These are phyloP conservation scores for Vitis labrusca DNA, from an alignment of 164 flowering plant genomes.

Conservation along the genomic window DNA sequence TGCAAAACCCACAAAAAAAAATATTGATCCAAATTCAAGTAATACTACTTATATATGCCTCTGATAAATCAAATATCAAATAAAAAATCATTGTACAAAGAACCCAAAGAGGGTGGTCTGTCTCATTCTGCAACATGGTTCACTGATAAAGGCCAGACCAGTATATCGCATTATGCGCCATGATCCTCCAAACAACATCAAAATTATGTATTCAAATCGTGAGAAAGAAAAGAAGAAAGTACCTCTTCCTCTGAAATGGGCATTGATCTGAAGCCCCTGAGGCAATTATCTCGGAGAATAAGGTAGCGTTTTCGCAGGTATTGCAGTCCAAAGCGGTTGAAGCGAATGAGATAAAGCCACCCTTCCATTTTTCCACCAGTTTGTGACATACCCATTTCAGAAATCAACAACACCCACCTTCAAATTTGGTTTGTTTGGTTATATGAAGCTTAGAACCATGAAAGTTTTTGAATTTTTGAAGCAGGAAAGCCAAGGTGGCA, in stretches of 20 bases:
- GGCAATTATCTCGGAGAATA: constrained; percentile 54
- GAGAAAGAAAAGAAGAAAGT: not conserved
- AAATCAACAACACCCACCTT: constrained; percentile 3
- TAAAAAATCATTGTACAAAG: too few relatives aligned
- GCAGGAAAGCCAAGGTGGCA: not conserved
- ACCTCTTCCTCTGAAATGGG: constrained; percentile 65
- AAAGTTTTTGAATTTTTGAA: not conserved
- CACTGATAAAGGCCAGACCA: too few relatives aligned
- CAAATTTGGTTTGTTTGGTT: not conserved
- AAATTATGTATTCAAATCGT: not conserved
- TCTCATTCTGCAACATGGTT: too few relatives aligned
- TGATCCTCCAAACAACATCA: not conserved
- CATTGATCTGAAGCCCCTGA: constrained; percentile 62
- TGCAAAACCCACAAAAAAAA: too few relatives aligned
- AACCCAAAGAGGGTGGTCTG: too few relatives aligned
- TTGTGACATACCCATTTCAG: constrained; percentile 36
- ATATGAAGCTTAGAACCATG: constrained; percentile 2
- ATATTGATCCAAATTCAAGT: too few relatives aligned
- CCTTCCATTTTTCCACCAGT: constrained; percentile 69
- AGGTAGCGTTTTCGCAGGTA: constrained; percentile 79
- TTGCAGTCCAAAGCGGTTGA: constrained; percentile 66
- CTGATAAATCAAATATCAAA: too few relatives aligned
- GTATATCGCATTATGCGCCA: not conserved
- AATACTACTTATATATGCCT: too few relatives aligned
- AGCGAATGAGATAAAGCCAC: constrained; percentile 76